These are phyloP conservation scores for Echinochloa phyllopogon DNA, from an alignment of 176 grass and related monocot species.

Conservation along the genomic window DNA sequence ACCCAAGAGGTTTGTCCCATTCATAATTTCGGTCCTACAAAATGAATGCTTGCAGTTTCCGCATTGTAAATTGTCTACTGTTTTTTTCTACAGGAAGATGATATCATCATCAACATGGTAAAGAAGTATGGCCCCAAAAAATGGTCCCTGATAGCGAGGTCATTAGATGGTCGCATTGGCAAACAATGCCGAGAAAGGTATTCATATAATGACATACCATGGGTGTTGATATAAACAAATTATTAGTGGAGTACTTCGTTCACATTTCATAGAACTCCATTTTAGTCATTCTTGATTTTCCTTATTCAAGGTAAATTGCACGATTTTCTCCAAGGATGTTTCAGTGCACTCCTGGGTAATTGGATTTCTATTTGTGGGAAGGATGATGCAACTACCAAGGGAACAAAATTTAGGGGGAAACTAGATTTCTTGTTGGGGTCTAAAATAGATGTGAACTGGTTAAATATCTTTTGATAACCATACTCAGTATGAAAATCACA, in stretches of 20 bases:
- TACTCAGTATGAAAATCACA: too few relatives aligned
- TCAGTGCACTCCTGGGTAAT: background rate
- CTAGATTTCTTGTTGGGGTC: too few relatives aligned
- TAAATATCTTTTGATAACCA: too few relatives aligned
- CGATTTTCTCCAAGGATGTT: background rate
- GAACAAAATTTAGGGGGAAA: background rate
- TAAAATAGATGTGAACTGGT: too few relatives aligned
- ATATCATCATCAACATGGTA: conserved; percentile 80
- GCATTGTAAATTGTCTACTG: conserved; percentile 25
- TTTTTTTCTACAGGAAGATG: conserved; percentile 71
- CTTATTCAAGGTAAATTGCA: background rate
- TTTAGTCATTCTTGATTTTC: background rate
- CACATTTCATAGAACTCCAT: conserved; percentile 2
- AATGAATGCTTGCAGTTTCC: conserved; percentile 23
- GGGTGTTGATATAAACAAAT: conserved; percentile 28
- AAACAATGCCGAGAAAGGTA: conserved; percentile 99
- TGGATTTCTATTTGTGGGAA: background rate
- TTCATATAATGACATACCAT: conserved; percentile 27
- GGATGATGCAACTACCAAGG: background rate
- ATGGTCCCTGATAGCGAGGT: conserved; percentile 87
- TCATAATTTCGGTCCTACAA: conserved; percentile 14
- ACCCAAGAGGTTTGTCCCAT: conserved; percentile 74
- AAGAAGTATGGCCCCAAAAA: conserved; percentile 80
- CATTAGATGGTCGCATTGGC: conserved; percentile 86
- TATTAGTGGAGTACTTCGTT: conserved; percentile 6